phyloP scores from a whole-genome alignment of 2,329 filamentous ascomycete genomes.

The Pestalotiopsis fici region DNA sequence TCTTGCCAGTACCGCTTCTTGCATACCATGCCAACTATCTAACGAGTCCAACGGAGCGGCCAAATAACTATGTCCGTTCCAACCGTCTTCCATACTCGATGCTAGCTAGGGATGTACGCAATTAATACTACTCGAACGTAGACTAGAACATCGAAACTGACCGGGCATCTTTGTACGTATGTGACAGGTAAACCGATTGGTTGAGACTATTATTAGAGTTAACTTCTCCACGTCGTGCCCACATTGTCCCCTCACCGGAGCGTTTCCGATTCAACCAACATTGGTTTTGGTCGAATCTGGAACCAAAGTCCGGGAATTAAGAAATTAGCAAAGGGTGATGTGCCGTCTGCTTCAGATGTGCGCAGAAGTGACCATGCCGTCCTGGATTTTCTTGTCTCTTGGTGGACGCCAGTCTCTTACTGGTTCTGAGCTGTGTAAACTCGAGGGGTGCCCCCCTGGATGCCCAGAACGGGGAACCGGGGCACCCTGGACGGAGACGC shows the following conservation, averaged over 20 bases:
- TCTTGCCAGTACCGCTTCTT: background rate
- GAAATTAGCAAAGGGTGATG: background rate
- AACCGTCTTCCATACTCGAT: background rate
- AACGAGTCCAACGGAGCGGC: background rate
- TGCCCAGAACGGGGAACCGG: background rate
- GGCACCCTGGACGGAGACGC: background rate
- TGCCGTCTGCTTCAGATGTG: background rate
- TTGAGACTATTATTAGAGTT: slow-evolving; percentile 6
- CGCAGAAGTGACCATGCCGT: background rate
- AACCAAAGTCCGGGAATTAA: background rate
- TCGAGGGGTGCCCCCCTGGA: background rate
- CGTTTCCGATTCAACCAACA: background rate
- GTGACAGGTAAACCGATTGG: background rate
- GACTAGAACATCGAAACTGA: background rate
- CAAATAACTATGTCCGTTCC: background rate
- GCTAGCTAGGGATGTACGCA: background rate
- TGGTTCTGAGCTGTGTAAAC: background rate
- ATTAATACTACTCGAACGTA: background rate
- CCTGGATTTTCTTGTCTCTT: background rate
- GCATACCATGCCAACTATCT: background rate
- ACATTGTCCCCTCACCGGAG: background rate
- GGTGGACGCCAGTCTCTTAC: background rate
- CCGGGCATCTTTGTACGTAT: background rate
- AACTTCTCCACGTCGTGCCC: background rate
- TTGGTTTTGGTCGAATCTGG: background rate